A percentile compares a stretch with the other conserved stretches of the same genome.
Conservation (phyloP, 2,329 filamentous ascomycete species). For the Venturia pyrina region DNA sequence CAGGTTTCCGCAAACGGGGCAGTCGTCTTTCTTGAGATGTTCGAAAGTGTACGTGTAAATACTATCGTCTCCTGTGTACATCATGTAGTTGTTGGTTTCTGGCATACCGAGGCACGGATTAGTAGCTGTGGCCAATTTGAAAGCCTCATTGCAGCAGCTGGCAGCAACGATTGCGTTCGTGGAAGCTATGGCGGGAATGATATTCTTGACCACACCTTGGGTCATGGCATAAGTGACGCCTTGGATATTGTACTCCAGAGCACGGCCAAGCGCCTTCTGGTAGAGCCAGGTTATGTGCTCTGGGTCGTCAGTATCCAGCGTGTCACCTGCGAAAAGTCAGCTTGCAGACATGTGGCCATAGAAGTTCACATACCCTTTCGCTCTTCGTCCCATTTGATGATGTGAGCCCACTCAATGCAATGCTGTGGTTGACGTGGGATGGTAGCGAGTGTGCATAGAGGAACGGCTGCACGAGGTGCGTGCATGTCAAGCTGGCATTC, state of each 20-base stretch:
- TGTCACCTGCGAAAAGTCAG: slow-evolving; percentile 44
- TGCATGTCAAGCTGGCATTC: slow-evolving; percentile 99
- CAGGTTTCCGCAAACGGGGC: slow-evolving; percentile 81
- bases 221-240: slow-evolving; percentile 94
- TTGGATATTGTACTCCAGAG: slow-evolving; percentile 77
- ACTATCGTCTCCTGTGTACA: slow-evolving; percentile 93
- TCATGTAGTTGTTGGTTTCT: slow-evolving; percentile 81
- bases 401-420: slow-evolving; percentile 97
- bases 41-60: slow-evolving; percentile 98
- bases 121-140: slow-evolving; percentile 80
- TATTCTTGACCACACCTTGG: slow-evolving; percentile 97
- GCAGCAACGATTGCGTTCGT: slow-evolving; percentile 96
- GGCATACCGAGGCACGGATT: slow-evolving; percentile 71
- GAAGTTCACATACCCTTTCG: slow-evolving; percentile 28
- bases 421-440: slow-evolving; percentile 96
- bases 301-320: slow-evolving; percentile 89
- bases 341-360: neutral
- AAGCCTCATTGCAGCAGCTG: slow-evolving; percentile 89
- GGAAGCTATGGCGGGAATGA: slow-evolving; percentile 95
- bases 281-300: slow-evolving; percentile 98
- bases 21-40: slow-evolving; percentile 88
- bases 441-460: slow-evolving; percentile 89
- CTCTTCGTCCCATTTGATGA: slow-evolving; percentile 84
- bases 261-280: slow-evolving; percentile 69
- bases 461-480: slow-evolving; percentile 90